Evolutionary conservation across 345 rosid species (phyloP).

Genomic region (Populus pruinosa): DNA sequence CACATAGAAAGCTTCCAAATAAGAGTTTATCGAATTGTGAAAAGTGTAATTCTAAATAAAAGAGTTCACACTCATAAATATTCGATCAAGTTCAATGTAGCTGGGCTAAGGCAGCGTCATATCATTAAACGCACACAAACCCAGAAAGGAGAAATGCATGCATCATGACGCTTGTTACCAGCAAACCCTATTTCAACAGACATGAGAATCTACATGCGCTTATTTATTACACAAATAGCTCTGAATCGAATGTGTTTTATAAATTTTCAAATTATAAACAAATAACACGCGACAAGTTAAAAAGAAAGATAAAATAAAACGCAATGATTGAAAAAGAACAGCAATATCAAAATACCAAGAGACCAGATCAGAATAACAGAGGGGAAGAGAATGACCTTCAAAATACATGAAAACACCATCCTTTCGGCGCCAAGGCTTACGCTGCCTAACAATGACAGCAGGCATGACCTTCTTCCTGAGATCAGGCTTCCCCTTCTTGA

Average conservation of each 20-base stretch:
- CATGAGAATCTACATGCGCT: too few species aligned
- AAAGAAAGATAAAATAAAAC: background rate
- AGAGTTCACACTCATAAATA: constrained; percentile 25
- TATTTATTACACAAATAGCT: too few species aligned
- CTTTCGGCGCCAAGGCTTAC: constrained; percentile 40
- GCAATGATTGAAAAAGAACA: background rate
- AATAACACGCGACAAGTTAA: background rate
- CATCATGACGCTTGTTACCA: constrained; percentile 30
- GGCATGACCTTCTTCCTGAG: constrained; percentile 38
- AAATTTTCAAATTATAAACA: background rate
- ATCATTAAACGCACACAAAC: constrained; percentile 5
- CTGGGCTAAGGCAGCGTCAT: constrained; percentile 27
- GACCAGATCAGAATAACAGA: background rate
- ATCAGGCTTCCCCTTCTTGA: constrained; percentile 36
- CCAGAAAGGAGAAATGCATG: background rate
- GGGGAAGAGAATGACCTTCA: constrained; percentile 50
- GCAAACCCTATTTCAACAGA: constrained; percentile 1
- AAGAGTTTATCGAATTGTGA: constrained; percentile 18
- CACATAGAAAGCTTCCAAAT: background rate
- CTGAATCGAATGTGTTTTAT: too few species aligned
- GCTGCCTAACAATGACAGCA: constrained; percentile 34
- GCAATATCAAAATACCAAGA: background rate
- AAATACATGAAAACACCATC: constrained; percentile 98
- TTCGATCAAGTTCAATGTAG: constrained; percentile 17
- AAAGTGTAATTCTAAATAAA: constrained; percentile 15